phyloP scores from a whole-genome alignment of 805 yeast species.

The Candida hungchunana region DNA sequence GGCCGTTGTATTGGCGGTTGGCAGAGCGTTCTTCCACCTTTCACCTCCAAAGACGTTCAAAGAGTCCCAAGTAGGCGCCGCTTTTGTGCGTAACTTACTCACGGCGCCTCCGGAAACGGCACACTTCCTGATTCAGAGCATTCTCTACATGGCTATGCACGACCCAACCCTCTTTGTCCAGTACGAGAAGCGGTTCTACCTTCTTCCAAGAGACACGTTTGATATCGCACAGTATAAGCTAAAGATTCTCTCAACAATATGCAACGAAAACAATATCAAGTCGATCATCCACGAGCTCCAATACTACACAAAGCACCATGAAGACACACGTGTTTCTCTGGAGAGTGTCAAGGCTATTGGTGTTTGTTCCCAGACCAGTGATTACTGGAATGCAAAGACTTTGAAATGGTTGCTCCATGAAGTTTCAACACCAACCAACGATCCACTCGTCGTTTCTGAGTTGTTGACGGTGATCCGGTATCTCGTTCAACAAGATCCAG shows the following conservation, averaged over 20 bases:
- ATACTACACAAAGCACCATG: conserved; percentile 40
- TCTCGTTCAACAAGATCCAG: conserved; percentile 60
- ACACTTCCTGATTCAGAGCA: conserved; percentile 42
- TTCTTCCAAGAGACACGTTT: conserved; percentile 50
- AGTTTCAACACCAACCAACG: conserved; percentile 30
- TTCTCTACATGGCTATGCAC: conserved; percentile 36
- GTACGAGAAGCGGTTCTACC: conserved; percentile 45
- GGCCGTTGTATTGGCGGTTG: conserved; percentile 56
- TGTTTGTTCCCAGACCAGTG: conserved; percentile 46
- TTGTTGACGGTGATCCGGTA: conserved; percentile 68
- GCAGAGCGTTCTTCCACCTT: conserved; percentile 53
- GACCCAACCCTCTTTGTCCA: conserved; percentile 33
- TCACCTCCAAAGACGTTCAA: conserved; percentile 51
- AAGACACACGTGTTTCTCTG: conserved; percentile 27
- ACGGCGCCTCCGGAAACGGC: conserved; percentile 33
- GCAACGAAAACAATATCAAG: conserved; percentile 47
- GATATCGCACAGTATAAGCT: conserved; percentile 50
- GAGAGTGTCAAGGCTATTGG: conserved; percentile 62
- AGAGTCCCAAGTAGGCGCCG: conserved; percentile 44
- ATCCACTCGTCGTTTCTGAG: conserved; percentile 47
- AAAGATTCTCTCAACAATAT: conserved; percentile 54
- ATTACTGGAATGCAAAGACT: conserved; percentile 48
- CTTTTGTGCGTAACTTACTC: conserved; percentile 41
- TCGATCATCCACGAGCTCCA: conserved; percentile 58
- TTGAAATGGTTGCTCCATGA: conserved; percentile 61